phyloP scores from a whole-genome alignment of 805 yeast species.

The Limtongia smithiae region DNA sequence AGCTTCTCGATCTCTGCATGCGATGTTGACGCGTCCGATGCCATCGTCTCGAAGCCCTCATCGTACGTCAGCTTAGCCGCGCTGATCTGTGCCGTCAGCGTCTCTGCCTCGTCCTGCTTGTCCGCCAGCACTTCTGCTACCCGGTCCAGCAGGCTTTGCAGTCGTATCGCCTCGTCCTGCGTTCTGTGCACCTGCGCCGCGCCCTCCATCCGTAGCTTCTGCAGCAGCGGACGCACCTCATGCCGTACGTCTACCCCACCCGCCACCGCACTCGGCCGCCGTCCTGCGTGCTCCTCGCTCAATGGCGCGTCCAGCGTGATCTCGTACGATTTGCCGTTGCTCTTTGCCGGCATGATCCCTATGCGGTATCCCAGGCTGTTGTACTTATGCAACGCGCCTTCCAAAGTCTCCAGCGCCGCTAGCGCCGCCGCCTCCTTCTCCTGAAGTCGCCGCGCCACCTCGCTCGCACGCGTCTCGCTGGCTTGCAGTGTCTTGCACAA shows the following conservation, averaged over 20 bases:
- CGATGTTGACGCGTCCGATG: slow-evolving; percentile 50
- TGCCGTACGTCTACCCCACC: slow-evolving; percentile 41
- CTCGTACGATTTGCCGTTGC: slow-evolving; percentile 38
- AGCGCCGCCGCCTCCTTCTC: slow-evolving; percentile 51
- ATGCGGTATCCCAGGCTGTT: slow-evolving; percentile 53
- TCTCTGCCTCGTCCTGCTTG: slow-evolving; percentile 54
- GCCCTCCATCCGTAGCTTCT: slow-evolving; percentile 47
- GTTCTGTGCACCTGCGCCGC: slow-evolving; percentile 45
- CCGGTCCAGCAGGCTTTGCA: slow-evolving; percentile 59
- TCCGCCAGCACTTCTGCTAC: slow-evolving; percentile 54
- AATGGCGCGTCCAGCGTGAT: slow-evolving; percentile 43
- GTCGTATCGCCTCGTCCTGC: slow-evolving; percentile 55
- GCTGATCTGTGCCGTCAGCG: slow-evolving; percentile 53
- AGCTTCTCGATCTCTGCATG: slow-evolving; percentile 63
- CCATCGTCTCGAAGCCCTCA: slow-evolving; percentile 52
- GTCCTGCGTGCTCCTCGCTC: slow-evolving; percentile 46
- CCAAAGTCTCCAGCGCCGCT: slow-evolving; percentile 50
- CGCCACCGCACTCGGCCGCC: slow-evolving; percentile 44
- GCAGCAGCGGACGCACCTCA: slow-evolving; percentile 40
- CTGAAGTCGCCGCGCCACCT: slow-evolving; percentile 45
- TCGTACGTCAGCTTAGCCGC: slow-evolving; percentile 53
- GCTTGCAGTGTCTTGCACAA: slow-evolving; percentile 53
- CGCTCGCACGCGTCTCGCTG: slow-evolving; percentile 45
- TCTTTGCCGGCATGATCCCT: slow-evolving; percentile 35
- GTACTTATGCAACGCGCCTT: slow-evolving; percentile 53